A percentile compares a stretch with the other conserved stretches of the same genome.
Evolutionary conservation across 2,329 filamentous ascomycete genomes (phyloP).

Genomic region (Fusarium haematococcum): DNA sequence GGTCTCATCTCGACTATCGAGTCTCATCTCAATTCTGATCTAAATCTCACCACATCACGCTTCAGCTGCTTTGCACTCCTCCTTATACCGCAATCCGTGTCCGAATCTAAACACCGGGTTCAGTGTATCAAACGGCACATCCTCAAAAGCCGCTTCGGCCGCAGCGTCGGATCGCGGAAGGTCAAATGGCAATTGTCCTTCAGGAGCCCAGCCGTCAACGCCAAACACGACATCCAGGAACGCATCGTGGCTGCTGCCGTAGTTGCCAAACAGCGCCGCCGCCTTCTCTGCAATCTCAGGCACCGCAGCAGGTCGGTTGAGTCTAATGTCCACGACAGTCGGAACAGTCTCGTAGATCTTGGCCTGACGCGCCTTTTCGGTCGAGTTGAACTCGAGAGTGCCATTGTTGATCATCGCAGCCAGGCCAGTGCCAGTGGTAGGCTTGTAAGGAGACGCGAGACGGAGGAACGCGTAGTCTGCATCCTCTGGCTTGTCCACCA

Average conservation of each 20-base stretch:
- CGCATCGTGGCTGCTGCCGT: conserved; percentile 54
- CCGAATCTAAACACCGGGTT: conserved; percentile 48
- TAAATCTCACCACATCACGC: not conserved
- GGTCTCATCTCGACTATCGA: not conserved
- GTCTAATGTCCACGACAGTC: conserved; percentile 58
- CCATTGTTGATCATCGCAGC: conserved; percentile 54
- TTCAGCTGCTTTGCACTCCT: conserved; percentile 13
- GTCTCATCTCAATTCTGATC: not conserved
- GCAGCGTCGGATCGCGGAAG: conserved; percentile 58
- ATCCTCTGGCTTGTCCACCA: conserved; percentile 51
- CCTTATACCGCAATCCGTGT: conserved; percentile 50
- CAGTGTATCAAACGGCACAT: conserved; percentile 46
- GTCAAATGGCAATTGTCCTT: conserved; percentile 54
- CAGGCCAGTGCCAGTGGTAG: conserved; percentile 49
- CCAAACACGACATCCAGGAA: conserved; percentile 59
- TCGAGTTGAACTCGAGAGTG: conserved; percentile 53
- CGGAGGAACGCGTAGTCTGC: conserved; percentile 57
- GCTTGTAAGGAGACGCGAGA: conserved; percentile 53
- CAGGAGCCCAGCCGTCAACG: conserved; percentile 46
- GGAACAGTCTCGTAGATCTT: conserved; percentile 53
- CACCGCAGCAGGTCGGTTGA: conserved; percentile 56
- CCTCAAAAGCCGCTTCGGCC: conserved; percentile 49
- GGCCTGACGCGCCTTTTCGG: conserved; percentile 42
- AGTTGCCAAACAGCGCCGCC: conserved; percentile 55
- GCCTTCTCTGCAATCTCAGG: conserved; percentile 55